A percentile compares a stretch with the other conserved stretches of the same genome.
Evolutionary conservation across 23 red algal genomes (phyloP).

Genomic region (Cyanidioschyzon merolae): DNA sequence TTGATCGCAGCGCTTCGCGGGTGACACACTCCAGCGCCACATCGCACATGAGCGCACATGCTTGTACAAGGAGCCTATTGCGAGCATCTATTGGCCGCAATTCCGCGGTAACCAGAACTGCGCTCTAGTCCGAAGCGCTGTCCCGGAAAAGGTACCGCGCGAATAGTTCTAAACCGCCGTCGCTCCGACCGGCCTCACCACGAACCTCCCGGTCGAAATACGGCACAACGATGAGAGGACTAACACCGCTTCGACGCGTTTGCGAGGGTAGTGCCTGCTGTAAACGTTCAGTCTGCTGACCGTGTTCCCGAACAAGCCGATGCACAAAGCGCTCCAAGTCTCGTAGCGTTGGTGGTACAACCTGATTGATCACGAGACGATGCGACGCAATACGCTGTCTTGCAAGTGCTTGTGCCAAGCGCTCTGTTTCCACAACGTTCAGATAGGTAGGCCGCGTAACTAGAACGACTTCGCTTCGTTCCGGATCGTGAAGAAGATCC

Average conservation of each 20-base stretch:
- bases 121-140: not conserved
- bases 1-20: too few species aligned
- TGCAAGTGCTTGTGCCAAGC: slow-evolving; percentile 40
- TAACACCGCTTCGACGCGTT: not conserved
- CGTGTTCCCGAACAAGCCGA: slow-evolving; percentile 35
- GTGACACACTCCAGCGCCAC: too few species aligned
- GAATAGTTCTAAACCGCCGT: not conserved
- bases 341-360: slow-evolving; percentile 32
- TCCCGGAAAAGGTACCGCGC: slow-evolving; percentile 4
- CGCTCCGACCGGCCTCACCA: slow-evolving; percentile 28
- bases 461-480: slow-evolving; percentile 51
- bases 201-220: slow-evolving; percentile 96
- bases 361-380: slow-evolving; percentile 80
- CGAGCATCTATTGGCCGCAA: too few species aligned
- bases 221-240: slow-evolving; percentile 46
- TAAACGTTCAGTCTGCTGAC: slow-evolving; percentile 25
- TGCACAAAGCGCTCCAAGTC: slow-evolving; percentile 25
- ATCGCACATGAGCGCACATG: too few species aligned
- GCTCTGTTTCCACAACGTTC: slow-evolving; percentile 72
- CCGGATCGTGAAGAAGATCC: slow-evolving; percentile 42
- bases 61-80: too few species aligned
- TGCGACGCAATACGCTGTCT: slow-evolving; percentile 32
- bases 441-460: slow-evolving; percentile 79
- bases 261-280: slow-evolving; percentile 23
- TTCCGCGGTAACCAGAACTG: too few species aligned